These are phyloP conservation scores for Colletotrichum aenigma DNA, from an alignment of 2,329 filamentous ascomycete species.

Conservation along the genomic window DNA sequence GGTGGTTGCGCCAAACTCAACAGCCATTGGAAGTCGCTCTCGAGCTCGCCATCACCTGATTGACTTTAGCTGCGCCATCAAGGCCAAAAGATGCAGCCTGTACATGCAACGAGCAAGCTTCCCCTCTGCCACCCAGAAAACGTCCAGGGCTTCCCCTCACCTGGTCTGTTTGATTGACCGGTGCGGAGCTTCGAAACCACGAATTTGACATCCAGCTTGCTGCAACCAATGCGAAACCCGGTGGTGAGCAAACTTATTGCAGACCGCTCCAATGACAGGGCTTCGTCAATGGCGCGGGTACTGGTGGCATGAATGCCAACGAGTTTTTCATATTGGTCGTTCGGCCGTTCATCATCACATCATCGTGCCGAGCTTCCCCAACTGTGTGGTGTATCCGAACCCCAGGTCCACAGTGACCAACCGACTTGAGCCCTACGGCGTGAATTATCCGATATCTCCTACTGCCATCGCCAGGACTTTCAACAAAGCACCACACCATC, in stretches of 20 bases:
- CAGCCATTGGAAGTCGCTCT: background rate
- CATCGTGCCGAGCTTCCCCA: conserved; percentile 10
- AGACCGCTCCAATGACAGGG: background rate
- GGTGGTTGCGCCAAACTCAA: background rate
- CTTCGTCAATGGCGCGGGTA: background rate
- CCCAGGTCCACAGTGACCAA: background rate
- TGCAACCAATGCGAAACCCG: background rate
- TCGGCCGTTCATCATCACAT: background rate
- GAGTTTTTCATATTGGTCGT: background rate
- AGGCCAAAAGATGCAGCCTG: background rate
- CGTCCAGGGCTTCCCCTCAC: background rate
- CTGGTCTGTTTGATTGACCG: background rate
- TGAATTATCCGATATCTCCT: background rate
- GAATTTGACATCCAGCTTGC: background rate
- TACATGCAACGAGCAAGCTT: background rate
- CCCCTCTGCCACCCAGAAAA: background rate
- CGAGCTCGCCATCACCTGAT: conserved; percentile 6
- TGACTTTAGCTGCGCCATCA: background rate
- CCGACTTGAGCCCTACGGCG: background rate
- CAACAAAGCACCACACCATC: background rate
- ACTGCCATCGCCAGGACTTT: background rate
- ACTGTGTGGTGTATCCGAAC: background rate
- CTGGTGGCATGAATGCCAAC: background rate
- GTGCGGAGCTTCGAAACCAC: conserved; percentile 2
- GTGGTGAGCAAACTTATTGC: background rate